Conservation (phyloP, 176 grass and related monocot species). For the Areca catechu region DNA sequence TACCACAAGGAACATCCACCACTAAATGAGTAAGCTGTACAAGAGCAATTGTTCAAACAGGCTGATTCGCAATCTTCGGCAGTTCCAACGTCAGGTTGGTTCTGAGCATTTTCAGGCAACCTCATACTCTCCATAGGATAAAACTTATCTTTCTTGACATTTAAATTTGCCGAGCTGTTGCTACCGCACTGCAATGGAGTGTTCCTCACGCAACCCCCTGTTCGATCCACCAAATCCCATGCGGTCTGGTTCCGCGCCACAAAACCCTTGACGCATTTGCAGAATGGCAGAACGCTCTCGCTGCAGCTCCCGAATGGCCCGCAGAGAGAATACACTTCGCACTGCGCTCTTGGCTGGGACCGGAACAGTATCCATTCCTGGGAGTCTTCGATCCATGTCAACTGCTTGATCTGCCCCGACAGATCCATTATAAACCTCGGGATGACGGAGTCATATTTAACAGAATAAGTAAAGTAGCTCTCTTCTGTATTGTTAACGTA, state of each 20-base stretch:
- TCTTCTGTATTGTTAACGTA: conserved; percentile 9
- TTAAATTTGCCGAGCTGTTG: conserved; percentile 20
- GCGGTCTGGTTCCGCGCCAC: conserved; percentile 27
- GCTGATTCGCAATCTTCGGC: conserved; percentile 34
- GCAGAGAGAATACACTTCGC: conserved; percentile 54
- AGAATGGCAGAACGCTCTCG: conserved; percentile 21
- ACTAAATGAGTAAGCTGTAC: conserved; percentile 50
- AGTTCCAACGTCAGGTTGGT: conserved; percentile 7
- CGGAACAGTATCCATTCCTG: conserved; percentile 12
- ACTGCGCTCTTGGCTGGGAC: conserved; percentile 39
- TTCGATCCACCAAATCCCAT: conserved; percentile 43
- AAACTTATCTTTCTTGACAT: conserved; percentile 45
- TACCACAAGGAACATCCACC: conserved; percentile 61
- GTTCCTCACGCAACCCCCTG: conserved; percentile 52
- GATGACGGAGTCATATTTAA: not conserved
- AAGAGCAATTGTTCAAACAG: conserved; percentile 60
- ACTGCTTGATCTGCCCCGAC: not conserved
- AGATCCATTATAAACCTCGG: conserved; percentile 25
- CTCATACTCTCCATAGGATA: conserved; percentile 24
- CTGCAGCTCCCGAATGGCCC: conserved; percentile 66
- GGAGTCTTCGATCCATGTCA: not conserved
- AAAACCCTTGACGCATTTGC: conserved; percentile 61
- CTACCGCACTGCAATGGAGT: conserved; percentile 41
- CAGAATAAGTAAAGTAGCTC: conserved; percentile 22
- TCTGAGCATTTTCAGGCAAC: conserved; percentile 40